These are phyloP conservation scores for Trypanosoma cruzi DNA, from an alignment of 208 protist species.

Conservation along the genomic window DNA sequence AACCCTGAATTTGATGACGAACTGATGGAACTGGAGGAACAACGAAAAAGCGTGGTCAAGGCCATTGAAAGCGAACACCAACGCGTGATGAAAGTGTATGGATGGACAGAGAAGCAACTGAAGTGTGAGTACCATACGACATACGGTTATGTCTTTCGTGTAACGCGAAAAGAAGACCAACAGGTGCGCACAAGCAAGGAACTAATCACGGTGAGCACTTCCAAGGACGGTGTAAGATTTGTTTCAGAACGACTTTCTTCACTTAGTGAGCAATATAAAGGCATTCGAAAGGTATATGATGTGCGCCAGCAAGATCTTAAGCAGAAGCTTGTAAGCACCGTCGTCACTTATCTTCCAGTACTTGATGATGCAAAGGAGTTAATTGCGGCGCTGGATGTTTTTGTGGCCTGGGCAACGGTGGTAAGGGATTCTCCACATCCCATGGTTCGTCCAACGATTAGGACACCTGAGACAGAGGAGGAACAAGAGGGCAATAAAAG, in stretches of 20 bases:
- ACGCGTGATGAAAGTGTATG: conserved; percentile 60
- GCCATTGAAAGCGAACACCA: conserved; percentile 84
- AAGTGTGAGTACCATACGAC: conserved; percentile 90
- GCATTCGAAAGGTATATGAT: conserved; percentile 76
- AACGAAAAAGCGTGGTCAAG: conserved; percentile 57
- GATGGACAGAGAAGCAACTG: conserved; percentile 90
- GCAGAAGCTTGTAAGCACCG: conserved; percentile 91
- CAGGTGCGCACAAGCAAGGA: conserved; percentile 80
- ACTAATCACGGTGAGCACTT: conserved; percentile 83
- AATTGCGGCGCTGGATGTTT: conserved; percentile 96
- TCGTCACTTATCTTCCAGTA: conserved; percentile 94
- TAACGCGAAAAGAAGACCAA: conserved; percentile 92
- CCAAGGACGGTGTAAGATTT: conserved; percentile 97
- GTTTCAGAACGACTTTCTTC: conserved; percentile 80
- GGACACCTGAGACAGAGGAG: conserved; percentile 1
- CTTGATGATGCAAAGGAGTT: conserved; percentile 95
- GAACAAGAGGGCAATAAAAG: conserved; percentile 16
- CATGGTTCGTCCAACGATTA: conserved; percentile 92
- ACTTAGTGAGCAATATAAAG: conserved; percentile 84
- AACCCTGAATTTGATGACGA: conserved; percentile 95
- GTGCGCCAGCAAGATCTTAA: conserved; percentile 87
- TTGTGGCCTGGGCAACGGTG: conserved; percentile 90
- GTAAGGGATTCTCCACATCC: conserved; percentile 82
- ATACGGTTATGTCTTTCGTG: conserved; percentile 92
- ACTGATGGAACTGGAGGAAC: conserved; percentile 81